Evolutionary conservation across 140 eudicot species (phyloP), one percentile per base, ranked within the genome.

Genomic region (Ambrosia hybrid): DNA sequence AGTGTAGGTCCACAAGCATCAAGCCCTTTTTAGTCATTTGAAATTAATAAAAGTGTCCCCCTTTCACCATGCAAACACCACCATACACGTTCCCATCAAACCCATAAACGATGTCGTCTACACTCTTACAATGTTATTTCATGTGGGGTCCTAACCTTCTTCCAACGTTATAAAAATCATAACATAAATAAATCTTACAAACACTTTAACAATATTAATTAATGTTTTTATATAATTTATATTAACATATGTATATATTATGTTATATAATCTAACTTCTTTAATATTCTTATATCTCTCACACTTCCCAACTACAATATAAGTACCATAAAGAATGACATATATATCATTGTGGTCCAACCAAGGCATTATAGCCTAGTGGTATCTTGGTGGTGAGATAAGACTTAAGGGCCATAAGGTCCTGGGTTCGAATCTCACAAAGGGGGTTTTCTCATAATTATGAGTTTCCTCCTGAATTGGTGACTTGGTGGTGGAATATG

Each of bases 11-110:
- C 84, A 80, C 80, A 70, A 39, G 72, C 61, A 65, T 79, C 61
- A 55, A 60, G 56, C 55, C 76, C 46, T 73, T 74, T 79, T 52
- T 57, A 11, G 74, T 57, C 65, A 56, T 75, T 80, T 58, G 68
- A 56, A 16, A 55, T 49, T 46, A 62, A 67, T 36, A 75, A 78
- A 9, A 74, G 61, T 70, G 84, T 69, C 73, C 61, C 76, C 52
- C 73, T 74, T 74, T 74, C 83, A 74, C 73, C 80, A 74, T 80
- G 80, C 84, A 80, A 74, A 74, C 33, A 74, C 15, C 77, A 80
- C 84, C 84, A 80, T 74, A 80, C 77, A 80, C 80, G 76, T 80
- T 80, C 77, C 71, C 73, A 80, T 80, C 84, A 74, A 70, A 64
- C 66, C 53, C 74, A 53, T 62, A 41, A 76, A 76, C 53, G 73